These are phyloP conservation scores for Hyaloscypha finlandica DNA, from an alignment of 495 filamentous ascomycete genomes.

Conservation along the genomic window DNA sequence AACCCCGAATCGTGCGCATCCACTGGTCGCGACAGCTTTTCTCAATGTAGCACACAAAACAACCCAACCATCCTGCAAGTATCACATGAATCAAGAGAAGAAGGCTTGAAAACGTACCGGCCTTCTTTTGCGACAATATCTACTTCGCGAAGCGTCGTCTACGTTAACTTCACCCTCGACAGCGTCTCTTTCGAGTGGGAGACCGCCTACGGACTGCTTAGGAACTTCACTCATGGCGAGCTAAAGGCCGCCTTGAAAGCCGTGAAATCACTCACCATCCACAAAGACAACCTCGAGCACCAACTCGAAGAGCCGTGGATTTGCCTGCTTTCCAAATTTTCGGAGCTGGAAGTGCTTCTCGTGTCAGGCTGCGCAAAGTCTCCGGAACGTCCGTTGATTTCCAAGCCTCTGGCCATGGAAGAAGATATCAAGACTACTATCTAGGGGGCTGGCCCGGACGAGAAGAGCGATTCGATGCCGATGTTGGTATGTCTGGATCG, in stretches of 20 bases:
- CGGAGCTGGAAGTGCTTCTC: not conserved
- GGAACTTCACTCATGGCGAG: not conserved
- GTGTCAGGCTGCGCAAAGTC: not conserved
- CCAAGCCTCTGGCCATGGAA: not conserved
- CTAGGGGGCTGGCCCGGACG: not conserved
- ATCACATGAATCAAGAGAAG: not conserved
- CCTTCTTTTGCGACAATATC: not conserved
- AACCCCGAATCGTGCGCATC: not conserved
- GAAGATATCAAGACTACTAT: not conserved
- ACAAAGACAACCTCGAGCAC: not conserved
- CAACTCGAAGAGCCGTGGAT: not conserved
- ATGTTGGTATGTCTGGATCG: not conserved
- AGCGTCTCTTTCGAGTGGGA: not conserved
- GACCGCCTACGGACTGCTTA: not conserved
- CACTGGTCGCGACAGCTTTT: not conserved
- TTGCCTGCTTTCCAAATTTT: not conserved
- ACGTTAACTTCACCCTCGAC: not conserved
- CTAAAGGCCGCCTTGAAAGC: not conserved
- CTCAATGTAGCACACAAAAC: not conserved
- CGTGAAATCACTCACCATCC: not conserved
- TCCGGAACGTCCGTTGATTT: not conserved
- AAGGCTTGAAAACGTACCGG: not conserved
- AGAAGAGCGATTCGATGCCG: not conserved
- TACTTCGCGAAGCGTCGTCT: not conserved
- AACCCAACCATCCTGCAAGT: not conserved